Conservation (phyloP, 257 asterid species). For the Ophiorrhiza pumila region DNA sequence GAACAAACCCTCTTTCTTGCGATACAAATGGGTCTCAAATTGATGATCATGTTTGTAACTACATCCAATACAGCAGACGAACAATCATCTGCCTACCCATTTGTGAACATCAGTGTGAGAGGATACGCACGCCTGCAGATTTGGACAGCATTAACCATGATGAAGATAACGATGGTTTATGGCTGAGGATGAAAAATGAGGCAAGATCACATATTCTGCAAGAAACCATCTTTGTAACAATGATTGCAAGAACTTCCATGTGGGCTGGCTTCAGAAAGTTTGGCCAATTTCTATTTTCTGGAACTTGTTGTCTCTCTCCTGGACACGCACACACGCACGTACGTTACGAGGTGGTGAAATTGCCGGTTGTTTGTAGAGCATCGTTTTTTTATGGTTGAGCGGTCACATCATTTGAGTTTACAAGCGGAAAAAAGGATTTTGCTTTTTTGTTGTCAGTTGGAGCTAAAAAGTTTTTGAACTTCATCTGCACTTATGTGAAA, state of each 20-base stretch:
- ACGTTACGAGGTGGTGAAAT: constrained; percentile 25
- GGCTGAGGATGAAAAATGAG: constrained; percentile 66
- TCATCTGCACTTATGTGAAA: neutral
- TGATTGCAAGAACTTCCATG: neutral
- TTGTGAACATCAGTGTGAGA: constrained; percentile 22
- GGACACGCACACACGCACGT: neutral
- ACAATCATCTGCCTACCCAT: constrained; percentile 34
- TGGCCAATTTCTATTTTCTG: neutral
- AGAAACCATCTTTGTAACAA: constrained; percentile 47
- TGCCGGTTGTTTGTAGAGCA: constrained; percentile 16
- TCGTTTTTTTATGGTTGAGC: constrained; percentile 32
- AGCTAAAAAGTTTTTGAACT: neutral
- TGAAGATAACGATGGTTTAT: constrained; percentile 33
- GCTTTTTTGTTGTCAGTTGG: neutral
- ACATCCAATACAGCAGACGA: constrained; percentile 39
- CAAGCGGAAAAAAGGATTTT: constrained; percentile 6
- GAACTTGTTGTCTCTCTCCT: constrained; percentile 1
- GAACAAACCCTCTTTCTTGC: constrained; percentile 12
- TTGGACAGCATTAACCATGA: constrained; percentile 2
- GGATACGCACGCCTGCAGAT: neutral
- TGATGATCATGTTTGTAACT: constrained; percentile 38
- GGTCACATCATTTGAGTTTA: constrained; percentile 37
- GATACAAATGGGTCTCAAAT: constrained; percentile 27
- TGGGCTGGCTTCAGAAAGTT: constrained; percentile 11
- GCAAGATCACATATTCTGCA: constrained; percentile 57